Evolutionary conservation across 495 filamentous ascomycete species (phyloP), one percentile per base, ranked within the genome.

Genomic region (Evernia prunastri): DNA sequence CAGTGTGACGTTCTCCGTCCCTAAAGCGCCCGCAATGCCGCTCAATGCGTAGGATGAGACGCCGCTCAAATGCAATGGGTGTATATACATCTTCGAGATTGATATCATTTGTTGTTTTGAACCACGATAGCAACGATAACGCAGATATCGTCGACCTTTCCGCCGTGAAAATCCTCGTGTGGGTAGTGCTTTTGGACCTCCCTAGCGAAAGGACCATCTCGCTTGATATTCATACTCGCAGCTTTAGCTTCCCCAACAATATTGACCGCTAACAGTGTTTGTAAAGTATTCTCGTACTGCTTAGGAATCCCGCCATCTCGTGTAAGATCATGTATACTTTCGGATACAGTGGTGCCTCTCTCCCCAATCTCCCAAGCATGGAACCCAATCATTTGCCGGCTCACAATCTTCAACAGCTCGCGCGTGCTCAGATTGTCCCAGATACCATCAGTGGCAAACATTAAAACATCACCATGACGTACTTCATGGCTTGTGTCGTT

Each of bases 391-490:
- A 97, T 96, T 10, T 85, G 77, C 39, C 82, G 78, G 58, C 87
- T 92, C 36, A 91, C 85, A 61, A 94, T 83, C 58, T 86, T 84
- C 20, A 98, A 81, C 33, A 94, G 86, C 66, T 97, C 90, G 70
- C 92, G 87, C 67, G 90, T 86, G 67, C 87, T 91, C n/a, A 98
- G 79, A 69, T 98, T 98, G 73, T 98, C 94, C 86, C 92, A 96
- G 6, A 97, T 90, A 7, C 94, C 94, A 71, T 98, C 94, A 10
- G 90, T 96, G 6, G 92, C 94, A 65, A 97, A 87, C 20, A 98
- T 76, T 18, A 97, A 75, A 10, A 97, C 88, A 72, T 98, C 94
- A 8, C 94, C 94, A 74, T 97, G 91, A 62, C 87, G 85, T 66
- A 97, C 82, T 13, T 74, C 74, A 70, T 95, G 84, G 51, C 81